Percentiles rank a stretch among this genome's conserved stretches.
Conservation (phyloP, 129 eudicot genomes). For the Flaveria sonorensis region DNA sequence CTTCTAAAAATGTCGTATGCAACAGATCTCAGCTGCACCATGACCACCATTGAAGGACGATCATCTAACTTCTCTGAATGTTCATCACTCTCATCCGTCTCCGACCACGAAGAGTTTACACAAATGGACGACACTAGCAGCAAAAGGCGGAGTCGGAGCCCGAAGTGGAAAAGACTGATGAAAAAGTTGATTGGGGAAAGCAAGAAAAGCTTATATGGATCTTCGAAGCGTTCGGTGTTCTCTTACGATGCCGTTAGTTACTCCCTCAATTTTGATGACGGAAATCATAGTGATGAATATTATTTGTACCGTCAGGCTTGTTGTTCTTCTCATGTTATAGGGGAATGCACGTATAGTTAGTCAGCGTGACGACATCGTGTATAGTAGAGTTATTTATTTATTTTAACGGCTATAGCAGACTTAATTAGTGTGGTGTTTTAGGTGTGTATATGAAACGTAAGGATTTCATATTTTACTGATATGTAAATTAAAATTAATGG, state of each 20-base stretch:
- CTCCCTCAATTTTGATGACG: slow-evolving; percentile 77
- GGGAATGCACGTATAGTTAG: background rate
- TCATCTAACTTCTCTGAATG: slow-evolving; percentile 27
- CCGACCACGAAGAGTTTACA: slow-evolving; percentile 57
- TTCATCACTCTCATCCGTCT: slow-evolving; percentile 32
- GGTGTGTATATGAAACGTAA: background rate
- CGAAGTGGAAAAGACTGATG: slow-evolving; percentile 50
- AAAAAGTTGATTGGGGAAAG: slow-evolving; percentile 58
- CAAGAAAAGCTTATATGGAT: slow-evolving; percentile 46
- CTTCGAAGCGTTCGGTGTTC: slow-evolving; percentile 46
- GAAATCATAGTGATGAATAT: slow-evolving; percentile 32
- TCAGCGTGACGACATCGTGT: background rate
- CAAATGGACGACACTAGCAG: background rate
- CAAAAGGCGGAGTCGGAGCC: background rate
- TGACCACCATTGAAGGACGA: slow-evolving; percentile 5
- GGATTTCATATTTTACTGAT: background rate
- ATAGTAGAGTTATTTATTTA: background rate
- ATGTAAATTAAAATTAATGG: background rate
- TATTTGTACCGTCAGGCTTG: background rate
- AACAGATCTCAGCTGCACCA: background rate
- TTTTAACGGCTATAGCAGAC: too few species aligned
- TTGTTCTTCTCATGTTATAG: background rate
- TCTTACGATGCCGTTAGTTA: slow-evolving; percentile 74
- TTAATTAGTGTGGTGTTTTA: background rate
- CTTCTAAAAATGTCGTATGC: slow-evolving; percentile 1